Base-by-base conservation (phyloP, 495 filamentous ascomycete species). In the Aspergillus ostianus region DNA sequence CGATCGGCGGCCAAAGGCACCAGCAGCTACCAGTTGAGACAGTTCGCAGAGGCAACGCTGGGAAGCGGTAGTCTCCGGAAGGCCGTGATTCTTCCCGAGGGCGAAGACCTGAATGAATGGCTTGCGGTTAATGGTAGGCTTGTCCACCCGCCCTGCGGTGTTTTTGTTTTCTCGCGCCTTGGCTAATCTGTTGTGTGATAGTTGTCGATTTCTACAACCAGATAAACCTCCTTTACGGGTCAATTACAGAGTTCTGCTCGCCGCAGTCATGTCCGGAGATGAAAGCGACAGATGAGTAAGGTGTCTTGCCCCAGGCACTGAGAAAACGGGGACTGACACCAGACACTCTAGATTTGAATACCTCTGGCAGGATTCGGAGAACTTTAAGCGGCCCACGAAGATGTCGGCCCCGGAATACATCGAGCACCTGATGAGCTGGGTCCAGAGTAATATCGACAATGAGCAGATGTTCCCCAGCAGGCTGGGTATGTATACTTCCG, bases 141-240 rank as follows among this genome's bases (percentile, higher is more conserved):
- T 8, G 3, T 15, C 36, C 13, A 12, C 36, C 36, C 36, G 10
- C 0, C 12, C 4, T 13, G n/a, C n/a, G n/a, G n/a, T n/a, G n/a
- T n/a, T n/a, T n/a, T n/a, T n/a, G 36, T 2, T 41, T 15, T 41
- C 36, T 0, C 15, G 13, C 12, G 15, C 12, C 36, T 15, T 2
- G 1, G 32, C 52, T 54, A 44, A 54, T 45, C 12, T 2, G 1
- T 10, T 12, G 12, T 41, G 36, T 3, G 52, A 54, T 30, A 96
- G 93, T 98, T 69, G 94, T 98, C 77, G 94, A 98, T 73, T 98
- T 98, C 77, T 98, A 98, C 85, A 98, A 98, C 77, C 94, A 98
- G 73, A 94, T 98, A 73, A 98, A 98, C 77, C 86, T 98, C 26
- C 88, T 98, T 55, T 98, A 98, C 73, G 94, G 94, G 59, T 93